Percentiles rank a stretch among this genome's conserved stretches.
These are phyloP conservation scores for Pestalotiopsis sp. DNA, from an alignment of 2,329 filamentous ascomycete genomes.

Conservation along the genomic window DNA sequence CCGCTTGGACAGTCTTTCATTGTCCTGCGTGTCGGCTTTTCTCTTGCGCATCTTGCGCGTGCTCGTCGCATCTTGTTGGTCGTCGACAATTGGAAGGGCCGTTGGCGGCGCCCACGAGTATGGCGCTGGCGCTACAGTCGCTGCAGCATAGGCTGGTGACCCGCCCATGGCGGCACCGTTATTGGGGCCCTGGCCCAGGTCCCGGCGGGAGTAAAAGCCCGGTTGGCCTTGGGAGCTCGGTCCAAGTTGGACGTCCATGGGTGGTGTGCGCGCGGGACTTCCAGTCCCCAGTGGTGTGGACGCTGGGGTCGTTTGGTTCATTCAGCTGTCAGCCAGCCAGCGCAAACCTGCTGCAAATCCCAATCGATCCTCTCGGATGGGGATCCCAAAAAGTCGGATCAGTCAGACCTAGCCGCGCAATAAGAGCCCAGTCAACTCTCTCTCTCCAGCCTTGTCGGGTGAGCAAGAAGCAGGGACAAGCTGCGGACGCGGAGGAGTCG, in stretches of 20 bases:
- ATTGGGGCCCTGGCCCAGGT: background rate
- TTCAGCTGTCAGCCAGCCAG: background rate
- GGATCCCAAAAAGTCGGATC: background rate
- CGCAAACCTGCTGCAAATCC: background rate
- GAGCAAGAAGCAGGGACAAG: background rate
- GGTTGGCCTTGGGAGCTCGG: constrained; percentile 11
- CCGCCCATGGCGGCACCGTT: constrained; percentile 1
- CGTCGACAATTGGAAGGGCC: constrained; percentile 11
- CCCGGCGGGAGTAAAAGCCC: background rate
- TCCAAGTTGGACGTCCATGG: constrained; percentile 15
- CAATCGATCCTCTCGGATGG: background rate
- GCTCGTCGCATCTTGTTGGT: constrained; percentile 16
- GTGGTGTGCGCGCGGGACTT: background rate
- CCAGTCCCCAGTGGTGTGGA: background rate
- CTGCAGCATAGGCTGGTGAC: background rate
- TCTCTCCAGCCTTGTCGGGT: background rate
- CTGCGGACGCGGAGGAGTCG: background rate
- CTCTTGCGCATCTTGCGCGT: constrained; percentile 52
- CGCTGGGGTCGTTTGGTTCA: background rate
- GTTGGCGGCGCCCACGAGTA: background rate
- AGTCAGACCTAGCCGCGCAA: background rate
- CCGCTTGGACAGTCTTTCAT: constrained; percentile 80
- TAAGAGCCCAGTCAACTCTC: background rate
- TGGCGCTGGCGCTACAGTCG: background rate
- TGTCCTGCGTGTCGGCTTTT: constrained; percentile 62